Conservation (phyloP, 176 grass and related monocot genomes). For the Triticum urartu region DNA sequence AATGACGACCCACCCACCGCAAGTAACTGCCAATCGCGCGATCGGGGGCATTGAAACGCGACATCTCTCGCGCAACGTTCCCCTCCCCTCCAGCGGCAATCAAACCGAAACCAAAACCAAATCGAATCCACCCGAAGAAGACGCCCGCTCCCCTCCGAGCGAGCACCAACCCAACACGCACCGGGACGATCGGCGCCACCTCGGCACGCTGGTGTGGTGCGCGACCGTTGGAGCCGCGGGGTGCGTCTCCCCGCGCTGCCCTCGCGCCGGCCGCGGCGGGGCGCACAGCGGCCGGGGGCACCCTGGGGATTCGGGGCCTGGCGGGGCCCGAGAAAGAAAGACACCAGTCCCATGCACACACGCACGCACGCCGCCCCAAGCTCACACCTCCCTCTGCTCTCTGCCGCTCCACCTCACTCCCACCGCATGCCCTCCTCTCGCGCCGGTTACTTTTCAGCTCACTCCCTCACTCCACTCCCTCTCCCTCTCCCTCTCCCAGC, state of each 20-base stretch:
- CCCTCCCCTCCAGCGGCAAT: no score
- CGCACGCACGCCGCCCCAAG: constrained; percentile 29
- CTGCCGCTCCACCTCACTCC: constrained; percentile 1
- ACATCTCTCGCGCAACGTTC: not conserved
- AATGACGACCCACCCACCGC: not conserved
- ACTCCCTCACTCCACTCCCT: not conserved
- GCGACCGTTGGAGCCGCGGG: constrained; percentile 17
- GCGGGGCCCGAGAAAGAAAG: constrained; percentile 21
- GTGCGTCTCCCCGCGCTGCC: not conserved
- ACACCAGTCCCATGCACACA: not conserved
- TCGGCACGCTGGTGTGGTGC: not conserved
- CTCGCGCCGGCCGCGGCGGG: not conserved
- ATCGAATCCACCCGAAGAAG: not conserved
- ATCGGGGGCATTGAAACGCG: not conserved
- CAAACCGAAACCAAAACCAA: no score
- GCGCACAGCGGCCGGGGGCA: not conserved
- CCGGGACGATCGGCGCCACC: not conserved
- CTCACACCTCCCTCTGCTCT: not conserved
- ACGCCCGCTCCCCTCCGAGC: not conserved
- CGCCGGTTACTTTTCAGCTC: constrained; percentile 1
- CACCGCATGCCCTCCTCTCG: not conserved
- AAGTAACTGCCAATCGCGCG: not conserved
- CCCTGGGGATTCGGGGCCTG: not conserved
- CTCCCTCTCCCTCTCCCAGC: not conserved
- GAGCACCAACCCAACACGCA: not conserved